Conservation (phyloP, 1,139 yeast genomes). For the Magnusiomyces sp. region DNA sequence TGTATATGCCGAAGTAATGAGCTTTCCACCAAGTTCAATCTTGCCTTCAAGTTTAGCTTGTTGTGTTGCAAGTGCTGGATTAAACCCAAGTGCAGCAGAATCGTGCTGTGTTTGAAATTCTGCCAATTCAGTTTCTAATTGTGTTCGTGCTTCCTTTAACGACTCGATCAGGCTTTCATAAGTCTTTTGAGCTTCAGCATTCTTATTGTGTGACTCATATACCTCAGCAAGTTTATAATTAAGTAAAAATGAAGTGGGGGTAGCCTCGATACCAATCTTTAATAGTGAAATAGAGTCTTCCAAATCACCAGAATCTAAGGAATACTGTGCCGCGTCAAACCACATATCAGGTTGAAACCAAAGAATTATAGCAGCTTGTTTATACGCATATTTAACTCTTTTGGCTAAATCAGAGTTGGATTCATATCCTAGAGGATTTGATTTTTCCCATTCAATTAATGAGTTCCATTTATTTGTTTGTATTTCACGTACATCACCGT, state of each 20-base stretch:
- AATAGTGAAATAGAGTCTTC: conserved; percentile 38
- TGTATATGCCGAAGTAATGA: conserved; percentile 30
- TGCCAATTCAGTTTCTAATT: conserved; percentile 18
- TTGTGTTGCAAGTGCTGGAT: background rate
- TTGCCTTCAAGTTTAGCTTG: conserved; percentile 10
- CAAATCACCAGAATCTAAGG: conserved; percentile 23
- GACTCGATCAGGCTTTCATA: conserved; percentile 43
- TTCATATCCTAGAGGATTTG: conserved; percentile 53
- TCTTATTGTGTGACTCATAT: conserved; percentile 51
- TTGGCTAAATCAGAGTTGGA: conserved; percentile 23
- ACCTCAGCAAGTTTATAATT: conserved; percentile 62
- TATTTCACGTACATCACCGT: conserved; percentile 27
- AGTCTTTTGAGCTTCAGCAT: conserved; percentile 44
- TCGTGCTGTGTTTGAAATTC: conserved; percentile 9
- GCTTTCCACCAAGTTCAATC: conserved; percentile 21
- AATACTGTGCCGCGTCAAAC: conserved; percentile 55
- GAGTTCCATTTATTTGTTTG: conserved; percentile 43
- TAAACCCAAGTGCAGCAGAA: background rate
- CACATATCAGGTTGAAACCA: conserved; percentile 77
- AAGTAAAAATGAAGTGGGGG: conserved; percentile 64
- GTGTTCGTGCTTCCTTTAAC: conserved; percentile 25
- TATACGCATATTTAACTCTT: conserved; percentile 66
- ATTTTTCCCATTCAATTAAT: conserved; percentile 76
- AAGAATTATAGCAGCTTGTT: conserved; percentile 57
- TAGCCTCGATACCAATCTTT: conserved; percentile 49